A percentile compares a stretch with the other conserved stretches of the same genome.
Conservation (phyloP, 768 basidiomycete species). For the Mrakia hoshinonis region DNA sequence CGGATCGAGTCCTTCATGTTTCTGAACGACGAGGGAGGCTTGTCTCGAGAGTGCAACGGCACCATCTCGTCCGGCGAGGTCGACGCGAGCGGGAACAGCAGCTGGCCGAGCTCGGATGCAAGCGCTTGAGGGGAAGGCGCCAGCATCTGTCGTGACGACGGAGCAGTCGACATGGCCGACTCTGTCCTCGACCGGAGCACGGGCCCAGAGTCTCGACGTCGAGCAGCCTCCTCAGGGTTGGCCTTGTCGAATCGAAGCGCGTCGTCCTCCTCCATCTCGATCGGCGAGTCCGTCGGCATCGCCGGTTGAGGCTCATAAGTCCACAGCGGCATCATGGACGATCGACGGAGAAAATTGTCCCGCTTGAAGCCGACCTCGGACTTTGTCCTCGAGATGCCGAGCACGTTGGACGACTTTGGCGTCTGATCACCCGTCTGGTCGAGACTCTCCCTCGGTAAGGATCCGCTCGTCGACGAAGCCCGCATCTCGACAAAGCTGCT, state of each 20-base stretch:
- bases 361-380: slow-evolving; percentile 19
- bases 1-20: slow-evolving; percentile 12
- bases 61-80: neutral
- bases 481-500: slow-evolving; percentile 20
- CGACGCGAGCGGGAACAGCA: slow-evolving; percentile 11
- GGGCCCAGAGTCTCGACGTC: neutral
- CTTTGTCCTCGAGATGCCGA: slow-evolving; percentile 11
- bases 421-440: neutral
- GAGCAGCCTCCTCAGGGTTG: neutral
- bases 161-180: neutral
- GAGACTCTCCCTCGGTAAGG: neutral
- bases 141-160: neutral
- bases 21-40: slow-evolving; percentile 13
- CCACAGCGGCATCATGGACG: slow-evolving; percentile 14
- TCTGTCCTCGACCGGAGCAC: neutral
- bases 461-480: neutral
- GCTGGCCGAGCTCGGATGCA: neutral
- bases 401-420: neutral
- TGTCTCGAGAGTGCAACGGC: neutral
- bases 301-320: neutral
- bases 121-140: neutral
- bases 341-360: slow-evolving; percentile 22
- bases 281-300: slow-evolving; percentile 5
- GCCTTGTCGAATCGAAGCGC: neutral
- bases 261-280: slow-evolving; percentile 2